A percentile compares a stretch with the other conserved stretches of the same genome.
phyloP scores from a whole-genome alignment of 495 filamentous ascomycete genomes.

The Hypoxylon perforatum region DNA sequence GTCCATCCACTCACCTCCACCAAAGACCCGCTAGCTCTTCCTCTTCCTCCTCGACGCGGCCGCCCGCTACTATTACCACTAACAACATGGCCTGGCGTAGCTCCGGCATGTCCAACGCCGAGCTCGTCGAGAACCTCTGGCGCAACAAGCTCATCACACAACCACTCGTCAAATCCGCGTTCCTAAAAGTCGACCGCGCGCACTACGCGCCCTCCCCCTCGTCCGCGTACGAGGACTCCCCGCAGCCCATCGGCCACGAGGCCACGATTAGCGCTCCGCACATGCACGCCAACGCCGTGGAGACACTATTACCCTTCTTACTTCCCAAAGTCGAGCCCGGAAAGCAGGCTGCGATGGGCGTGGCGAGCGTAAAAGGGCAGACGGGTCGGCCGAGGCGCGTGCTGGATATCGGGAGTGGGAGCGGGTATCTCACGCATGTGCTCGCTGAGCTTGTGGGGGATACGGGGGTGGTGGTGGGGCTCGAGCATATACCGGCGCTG shows the following conservation, averaged over 20 bases:
- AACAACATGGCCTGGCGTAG: slow-evolving; percentile 89
- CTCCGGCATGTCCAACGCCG: slow-evolving; percentile 79
- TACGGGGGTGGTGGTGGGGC: slow-evolving; percentile 75
- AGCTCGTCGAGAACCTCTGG: slow-evolving; percentile 82
- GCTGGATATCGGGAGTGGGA: slow-evolving; percentile 90
- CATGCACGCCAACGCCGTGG: slow-evolving; percentile 89
- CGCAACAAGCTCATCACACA: slow-evolving; percentile 76
- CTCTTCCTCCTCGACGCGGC: not conserved
- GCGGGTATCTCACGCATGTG: slow-evolving; percentile 91
- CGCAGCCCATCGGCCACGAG: slow-evolving; percentile 84
- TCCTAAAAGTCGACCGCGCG: slow-evolving; percentile 86
- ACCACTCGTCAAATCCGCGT: slow-evolving; percentile 77
- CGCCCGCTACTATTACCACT: slow-evolving; percentile 21
- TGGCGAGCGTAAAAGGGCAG: not conserved
- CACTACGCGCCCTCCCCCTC: slow-evolving; percentile 71
- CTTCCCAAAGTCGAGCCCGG: slow-evolving; percentile 39
- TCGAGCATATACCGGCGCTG: slow-evolving; percentile 88
- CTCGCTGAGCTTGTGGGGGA: slow-evolving; percentile 80
- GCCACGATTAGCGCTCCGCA: slow-evolving; percentile 97
- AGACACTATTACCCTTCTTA: slow-evolving; percentile 73
- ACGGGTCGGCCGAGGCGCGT: slow-evolving; percentile 58
- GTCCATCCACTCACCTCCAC: not conserved
- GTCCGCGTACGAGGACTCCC: slow-evolving; percentile 85
- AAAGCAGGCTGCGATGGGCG: slow-evolving; percentile 51
- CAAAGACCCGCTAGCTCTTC: not conserved